Conservation (phyloP, 306 rosid genomes). For the Quercus bicolor region DNA sequence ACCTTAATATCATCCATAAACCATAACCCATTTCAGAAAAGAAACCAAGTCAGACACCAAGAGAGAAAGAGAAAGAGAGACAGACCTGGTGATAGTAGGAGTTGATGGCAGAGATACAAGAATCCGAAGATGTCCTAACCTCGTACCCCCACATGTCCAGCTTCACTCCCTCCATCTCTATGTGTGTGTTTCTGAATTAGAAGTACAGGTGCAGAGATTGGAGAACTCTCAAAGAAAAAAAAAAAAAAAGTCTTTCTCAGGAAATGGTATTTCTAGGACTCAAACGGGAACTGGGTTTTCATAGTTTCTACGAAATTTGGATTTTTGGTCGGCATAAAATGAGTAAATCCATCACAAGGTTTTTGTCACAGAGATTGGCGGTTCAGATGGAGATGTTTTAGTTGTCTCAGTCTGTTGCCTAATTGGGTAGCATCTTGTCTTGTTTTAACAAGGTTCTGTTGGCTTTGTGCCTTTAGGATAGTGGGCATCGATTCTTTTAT, state of each 20-base stretch:
- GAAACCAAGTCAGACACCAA: neutral
- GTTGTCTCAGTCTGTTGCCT: no score
- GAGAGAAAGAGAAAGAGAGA: neutral
- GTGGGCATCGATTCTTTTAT: no score
- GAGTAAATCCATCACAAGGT: no score
- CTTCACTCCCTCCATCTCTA: constrained; percentile 50
- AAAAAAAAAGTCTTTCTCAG: neutral
- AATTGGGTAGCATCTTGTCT: no score
- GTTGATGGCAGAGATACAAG: constrained; percentile 73
- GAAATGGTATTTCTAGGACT: neutral
- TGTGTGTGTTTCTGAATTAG: neutral
- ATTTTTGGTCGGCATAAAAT: neutral
- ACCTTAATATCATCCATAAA: constrained; percentile 40
- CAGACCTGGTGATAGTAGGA: constrained; percentile 69
- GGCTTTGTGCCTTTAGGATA: no score
- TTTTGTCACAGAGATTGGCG: no score
- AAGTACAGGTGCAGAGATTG: neutral
- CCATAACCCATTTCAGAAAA: constrained; percentile 25
- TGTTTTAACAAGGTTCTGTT: no score
- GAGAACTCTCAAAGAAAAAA: neutral
- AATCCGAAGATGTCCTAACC: constrained; percentile 61
- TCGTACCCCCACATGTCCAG: constrained; percentile 67
- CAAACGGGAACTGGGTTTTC: neutral
- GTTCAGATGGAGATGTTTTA: no score
- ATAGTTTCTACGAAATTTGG: neutral